Conservation (phyloP, 306 rosid genomes). For the Fagus crenata region DNA sequence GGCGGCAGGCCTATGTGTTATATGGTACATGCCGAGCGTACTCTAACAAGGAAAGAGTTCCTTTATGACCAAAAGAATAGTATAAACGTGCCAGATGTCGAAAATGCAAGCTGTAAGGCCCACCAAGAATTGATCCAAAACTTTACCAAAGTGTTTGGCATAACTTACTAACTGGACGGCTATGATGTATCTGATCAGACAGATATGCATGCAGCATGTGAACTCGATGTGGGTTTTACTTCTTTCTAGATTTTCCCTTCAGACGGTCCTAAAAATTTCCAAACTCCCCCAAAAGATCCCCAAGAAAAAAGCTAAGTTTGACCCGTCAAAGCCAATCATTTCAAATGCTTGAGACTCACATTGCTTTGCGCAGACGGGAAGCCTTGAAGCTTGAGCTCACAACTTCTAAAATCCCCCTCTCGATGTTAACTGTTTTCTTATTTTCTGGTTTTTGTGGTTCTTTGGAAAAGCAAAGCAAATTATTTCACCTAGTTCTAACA, state of each 20-base stretch:
- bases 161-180: background rate
- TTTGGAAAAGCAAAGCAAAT: slow-evolving; percentile 15
- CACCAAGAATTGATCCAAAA: background rate
- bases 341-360: slow-evolving; percentile 43
- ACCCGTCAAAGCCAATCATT: slow-evolving; percentile 81
- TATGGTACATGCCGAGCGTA: background rate
- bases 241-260: background rate
- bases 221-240: background rate
- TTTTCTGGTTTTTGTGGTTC: slow-evolving; percentile 8
- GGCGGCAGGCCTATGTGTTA: background rate
- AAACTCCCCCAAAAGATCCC: background rate
- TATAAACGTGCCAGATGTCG: background rate
- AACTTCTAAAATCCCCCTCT: slow-evolving; percentile 28
- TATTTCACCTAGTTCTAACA: background rate
- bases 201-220: background rate
- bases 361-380: slow-evolving; percentile 48
- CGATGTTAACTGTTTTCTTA: slow-evolving; percentile 18
- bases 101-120: background rate
- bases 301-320: slow-evolving; percentile 44
- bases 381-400: slow-evolving; percentile 48
- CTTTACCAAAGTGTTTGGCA: background rate
- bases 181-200: slow-evolving; percentile 4
- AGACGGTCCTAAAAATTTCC: background rate
- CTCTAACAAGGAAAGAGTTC: background rate
- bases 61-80: background rate